These are phyloP conservation scores for Sporisorium reilianum DNA, from an alignment of 1,284 basidiomycete genomes.

Conservation along the genomic window DNA sequence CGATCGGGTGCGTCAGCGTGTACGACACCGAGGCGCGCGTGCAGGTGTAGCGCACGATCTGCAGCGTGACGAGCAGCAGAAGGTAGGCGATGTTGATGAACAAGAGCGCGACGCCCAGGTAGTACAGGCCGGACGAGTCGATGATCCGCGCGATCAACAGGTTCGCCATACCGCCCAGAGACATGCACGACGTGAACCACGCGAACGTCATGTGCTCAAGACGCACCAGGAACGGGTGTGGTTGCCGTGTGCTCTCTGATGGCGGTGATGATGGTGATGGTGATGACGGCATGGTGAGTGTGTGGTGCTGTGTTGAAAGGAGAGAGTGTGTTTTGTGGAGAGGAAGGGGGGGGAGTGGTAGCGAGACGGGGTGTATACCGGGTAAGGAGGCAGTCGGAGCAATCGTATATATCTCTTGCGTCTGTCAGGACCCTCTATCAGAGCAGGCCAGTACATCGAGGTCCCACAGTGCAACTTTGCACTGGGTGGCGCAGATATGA, in stretches of 20 bases:
- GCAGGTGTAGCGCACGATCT: slow-evolving; percentile 20
- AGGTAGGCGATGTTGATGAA: slow-evolving; percentile 31
- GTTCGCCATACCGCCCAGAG: slow-evolving; percentile 33
- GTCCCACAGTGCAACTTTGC: no score
- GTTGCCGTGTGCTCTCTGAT: neutral
- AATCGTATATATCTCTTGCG: neutral
- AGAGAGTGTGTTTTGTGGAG: neutral
- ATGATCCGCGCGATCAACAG: slow-evolving; percentile 30
- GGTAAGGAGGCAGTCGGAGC: no score
- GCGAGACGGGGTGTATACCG: neutral
- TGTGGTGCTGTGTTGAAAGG: neutral
- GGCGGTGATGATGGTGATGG: neutral
- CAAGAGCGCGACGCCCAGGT: slow-evolving; percentile 23
- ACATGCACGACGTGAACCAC: slow-evolving; percentile 46
- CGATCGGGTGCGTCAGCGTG: slow-evolving; percentile 37
- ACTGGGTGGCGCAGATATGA: neutral
- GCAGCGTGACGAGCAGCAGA: slow-evolving; percentile 13
- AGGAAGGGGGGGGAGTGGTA: neutral
- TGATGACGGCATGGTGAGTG: neutral
- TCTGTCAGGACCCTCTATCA: neutral
- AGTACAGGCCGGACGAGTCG: slow-evolving; percentile 8
- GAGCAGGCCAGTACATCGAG: neutral
- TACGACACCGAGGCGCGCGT: slow-evolving; percentile 8
- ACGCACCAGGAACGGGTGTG: slow-evolving; percentile 1
- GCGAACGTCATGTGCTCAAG: slow-evolving; percentile 37